Base-by-base conservation (phyloP, 441 rosid genomes). In the Jatropha multifida region DNA sequence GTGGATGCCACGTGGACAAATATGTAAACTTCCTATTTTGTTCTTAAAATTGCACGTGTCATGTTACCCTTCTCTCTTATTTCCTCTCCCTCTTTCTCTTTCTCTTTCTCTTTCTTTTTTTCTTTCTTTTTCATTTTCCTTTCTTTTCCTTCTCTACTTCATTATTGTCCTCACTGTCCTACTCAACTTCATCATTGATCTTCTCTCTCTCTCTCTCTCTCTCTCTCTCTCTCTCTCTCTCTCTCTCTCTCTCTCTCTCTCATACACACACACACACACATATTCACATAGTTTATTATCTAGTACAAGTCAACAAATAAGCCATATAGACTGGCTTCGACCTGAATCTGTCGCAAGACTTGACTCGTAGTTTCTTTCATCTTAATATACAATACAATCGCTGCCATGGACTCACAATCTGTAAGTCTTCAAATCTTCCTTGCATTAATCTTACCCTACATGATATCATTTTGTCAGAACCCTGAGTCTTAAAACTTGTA, bases 201-300 rank as follows among this genome's bases (percentile, higher is more conserved):
- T 32, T 58, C 69, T 38, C 37, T 62, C 76, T 26, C 3, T 67
- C 76, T 77, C 83, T 79, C 23, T 23, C 23, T 23, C 23, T 23
- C 23, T 0, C 23, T 0, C 23, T 0, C 23, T 23, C 23, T 23
- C 23, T 23, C 23, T 0, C 23, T 58, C 69, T 38, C 37, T 62
- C 76, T 26, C 3, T 67, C 76, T 77, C 83, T 79, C 23, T 23
- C 23, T 23, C 23, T 23, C 23, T 0, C 23, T 0, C 23, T 0
- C 23, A 23, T 0, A 23, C 23, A 23, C 23, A 23, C 23, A 23
- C 23, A 23, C 23, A 23, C 23, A 23, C 52, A 4, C 41, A 23
- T 17, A 42, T 42, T 69, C 72, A 69, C 87, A 44, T 79, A 73
- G 83, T 85, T 85, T 80, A 83, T 79, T 84, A 81, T 75, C 82